phyloP scores from a whole-genome alignment of 306 rosid species.

The Prunus mira region DNA sequence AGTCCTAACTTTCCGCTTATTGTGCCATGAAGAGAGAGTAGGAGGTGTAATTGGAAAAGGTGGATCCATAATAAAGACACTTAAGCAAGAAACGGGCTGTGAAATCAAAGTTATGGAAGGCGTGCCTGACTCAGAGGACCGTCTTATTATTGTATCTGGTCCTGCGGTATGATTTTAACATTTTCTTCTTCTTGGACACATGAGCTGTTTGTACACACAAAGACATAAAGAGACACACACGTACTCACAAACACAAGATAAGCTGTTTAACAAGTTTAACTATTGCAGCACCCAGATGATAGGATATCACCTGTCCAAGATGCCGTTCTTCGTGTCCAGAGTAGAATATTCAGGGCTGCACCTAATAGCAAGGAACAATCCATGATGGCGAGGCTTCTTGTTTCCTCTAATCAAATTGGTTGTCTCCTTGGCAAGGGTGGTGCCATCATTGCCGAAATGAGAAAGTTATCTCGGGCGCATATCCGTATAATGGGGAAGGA shows the following conservation, averaged over 20 bases:
- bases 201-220: not conserved
- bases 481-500: conserved; percentile 86
- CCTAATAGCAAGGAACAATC: conserved; percentile 68
- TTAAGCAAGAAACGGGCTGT: conserved; percentile 84
- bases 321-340: conserved; percentile 85
- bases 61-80: conserved; percentile 57
- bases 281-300: conserved; percentile 90
- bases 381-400: conserved; percentile 72
- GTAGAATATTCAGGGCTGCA: conserved; percentile 64
- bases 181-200: not conserved
- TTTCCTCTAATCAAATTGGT: conserved; percentile 82
- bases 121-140: conserved; percentile 60
- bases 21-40: conserved; percentile 78
- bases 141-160: conserved; percentile 71
- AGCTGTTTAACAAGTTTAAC: conserved; percentile 31
- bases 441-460: conserved; percentile 85
- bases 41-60: conserved; percentile 93
- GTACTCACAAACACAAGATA: not conserved
- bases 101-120: conserved; percentile 80
- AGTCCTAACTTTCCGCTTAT: conserved; percentile 61
- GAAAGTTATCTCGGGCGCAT: conserved; percentile 84
- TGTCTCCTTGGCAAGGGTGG: conserved; percentile 98
- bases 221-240: not conserved
- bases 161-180: conserved; percentile 62
- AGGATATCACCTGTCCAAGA: conserved; percentile 94